Base-by-base conservation (phyloP, 164 flowering plant species). In the Tetracentron sinense region DNA sequence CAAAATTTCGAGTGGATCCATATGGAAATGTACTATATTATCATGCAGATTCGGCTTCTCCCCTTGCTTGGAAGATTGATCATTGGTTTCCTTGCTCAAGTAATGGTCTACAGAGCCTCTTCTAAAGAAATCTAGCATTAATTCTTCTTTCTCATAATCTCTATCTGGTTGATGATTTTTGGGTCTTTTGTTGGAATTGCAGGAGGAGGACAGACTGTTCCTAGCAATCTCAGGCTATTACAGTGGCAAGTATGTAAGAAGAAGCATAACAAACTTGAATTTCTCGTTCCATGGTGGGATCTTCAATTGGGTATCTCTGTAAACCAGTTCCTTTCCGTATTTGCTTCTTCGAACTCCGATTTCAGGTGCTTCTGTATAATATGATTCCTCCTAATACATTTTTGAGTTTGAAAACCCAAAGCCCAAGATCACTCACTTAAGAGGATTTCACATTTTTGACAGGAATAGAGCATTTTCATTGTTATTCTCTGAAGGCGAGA, bases 271-370 rank as follows among this genome's bases (percentile, higher is more conserved):
- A 83, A 86, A 71, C 81, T 89, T 26, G 96, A 89, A 70, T 84
- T 83, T 75, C 81, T 86, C 5, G 76, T 94, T 69, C 99, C 97
- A 26, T 94, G 98, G 99, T 94, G 99, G 99, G 99, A 94, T 74
- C 76, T 86, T 51, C 99, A 94, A 68, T 52, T 89, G 72, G 99
- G 99, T 44, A 72, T 94, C 60, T 91, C 97, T 15, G 84, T 94
- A 20, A 88, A 84, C 76, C 99, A 94, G 81, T 94, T 94, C 80
- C 68, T 94, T 55, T 85, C 95, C 15, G 75, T 94, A 33, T 91
- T 94, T 61, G 96, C 93, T 71, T 86, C 96, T 26, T 74, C 85
- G 12, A 87, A 89, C 61, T 87, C 90, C 0, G 96, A 89, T 73
- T 94, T 89, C 90, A 90, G 96, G 99, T 94, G 20, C 25, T 67